These are phyloP conservation scores for Hypoxylon sp. DNA, from an alignment of 2,329 filamentous ascomycete species.

Conservation along the genomic window DNA sequence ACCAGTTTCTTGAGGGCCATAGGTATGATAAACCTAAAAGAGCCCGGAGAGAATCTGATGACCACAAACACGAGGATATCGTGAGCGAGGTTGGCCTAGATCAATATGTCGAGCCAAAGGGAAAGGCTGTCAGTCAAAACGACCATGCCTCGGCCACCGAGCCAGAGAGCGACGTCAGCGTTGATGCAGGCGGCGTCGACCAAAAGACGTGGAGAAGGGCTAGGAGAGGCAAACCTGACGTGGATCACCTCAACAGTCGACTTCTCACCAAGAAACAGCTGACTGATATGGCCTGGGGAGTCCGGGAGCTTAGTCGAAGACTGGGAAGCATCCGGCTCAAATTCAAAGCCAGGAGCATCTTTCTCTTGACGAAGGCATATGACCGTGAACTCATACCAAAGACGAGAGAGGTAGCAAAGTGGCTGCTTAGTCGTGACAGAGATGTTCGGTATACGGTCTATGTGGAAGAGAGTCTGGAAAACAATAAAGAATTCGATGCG, in stretches of 20 bases:
- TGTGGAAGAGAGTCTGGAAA: constrained; percentile 80
- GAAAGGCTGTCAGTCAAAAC: constrained; percentile 42
- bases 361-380: constrained; percentile 91
- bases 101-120: constrained; percentile 54
- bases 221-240: constrained; percentile 58
- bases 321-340: constrained; percentile 85
- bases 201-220: constrained; percentile 67
- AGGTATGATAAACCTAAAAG: constrained; percentile 49
- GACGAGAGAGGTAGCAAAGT: constrained; percentile 80
- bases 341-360: constrained; percentile 84
- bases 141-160: constrained; percentile 53
- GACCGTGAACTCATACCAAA: constrained; percentile 83
- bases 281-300: constrained; percentile 96
- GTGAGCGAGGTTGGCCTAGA: constrained; percentile 48
- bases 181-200: constrained; percentile 65
- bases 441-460: constrained; percentile 81
- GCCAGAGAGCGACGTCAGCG: constrained; percentile 56
- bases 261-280: constrained; percentile 94
- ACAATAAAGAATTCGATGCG: constrained; percentile 79
- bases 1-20: constrained; percentile 73
- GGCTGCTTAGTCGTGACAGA: constrained; percentile 81
- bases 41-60: constrained; percentile 21
- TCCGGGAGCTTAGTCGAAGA: constrained; percentile 88
- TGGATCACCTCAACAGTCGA: constrained; percentile 68
- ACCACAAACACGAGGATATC: constrained; percentile 42